A percentile compares a stretch with the other conserved stretches of the same genome.
phyloP scores from a whole-genome alignment of 2,329 filamentous ascomycete genomes.

The Aspergillus novofumigatus region DNA sequence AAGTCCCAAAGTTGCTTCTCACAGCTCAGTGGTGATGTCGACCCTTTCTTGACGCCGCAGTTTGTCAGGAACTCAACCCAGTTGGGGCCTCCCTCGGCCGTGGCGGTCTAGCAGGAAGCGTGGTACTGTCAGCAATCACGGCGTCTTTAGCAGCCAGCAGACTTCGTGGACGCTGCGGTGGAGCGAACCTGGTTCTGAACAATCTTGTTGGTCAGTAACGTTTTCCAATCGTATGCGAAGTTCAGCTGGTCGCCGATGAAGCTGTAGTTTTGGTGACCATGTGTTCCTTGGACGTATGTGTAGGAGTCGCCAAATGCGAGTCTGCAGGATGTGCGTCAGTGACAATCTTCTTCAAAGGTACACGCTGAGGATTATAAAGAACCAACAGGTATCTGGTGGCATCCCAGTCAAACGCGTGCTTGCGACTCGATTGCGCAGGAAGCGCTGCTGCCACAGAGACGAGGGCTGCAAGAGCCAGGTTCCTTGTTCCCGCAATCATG shows the following conservation, averaged over 20 bases:
- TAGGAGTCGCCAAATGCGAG: conserved; percentile 32
- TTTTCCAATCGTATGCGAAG: conserved; percentile 41
- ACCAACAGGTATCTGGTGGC: conserved; percentile 16
- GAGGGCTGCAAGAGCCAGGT: not conserved
- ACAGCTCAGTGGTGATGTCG: conserved; percentile 44
- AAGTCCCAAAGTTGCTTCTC: conserved; percentile 53
- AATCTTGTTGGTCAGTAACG: conserved; percentile 47
- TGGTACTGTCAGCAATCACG: not conserved
- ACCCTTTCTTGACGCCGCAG: conserved; percentile 45
- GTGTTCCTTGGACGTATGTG: conserved; percentile 50
- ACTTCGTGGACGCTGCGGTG: not conserved
- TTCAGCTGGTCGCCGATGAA: conserved; percentile 54
- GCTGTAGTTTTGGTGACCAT: conserved; percentile 49
- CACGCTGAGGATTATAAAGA: not conserved
- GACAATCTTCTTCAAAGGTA: conserved; percentile 2
- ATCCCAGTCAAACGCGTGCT: conserved; percentile 10
- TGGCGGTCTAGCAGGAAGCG: conserved; percentile 34
- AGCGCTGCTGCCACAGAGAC: not conserved
- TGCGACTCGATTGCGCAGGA: not conserved
- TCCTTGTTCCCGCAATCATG: not conserved
- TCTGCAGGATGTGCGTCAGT: conserved; percentile 8
- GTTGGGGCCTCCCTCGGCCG: conserved; percentile 51
- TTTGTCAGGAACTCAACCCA: conserved; percentile 53
- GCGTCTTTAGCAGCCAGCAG: not conserved
- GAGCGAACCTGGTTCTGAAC: conserved; percentile 44